These are phyloP conservation scores for Rubus idaeus DNA, from an alignment of 306 rosid genomes.

Conservation along the genomic window DNA sequence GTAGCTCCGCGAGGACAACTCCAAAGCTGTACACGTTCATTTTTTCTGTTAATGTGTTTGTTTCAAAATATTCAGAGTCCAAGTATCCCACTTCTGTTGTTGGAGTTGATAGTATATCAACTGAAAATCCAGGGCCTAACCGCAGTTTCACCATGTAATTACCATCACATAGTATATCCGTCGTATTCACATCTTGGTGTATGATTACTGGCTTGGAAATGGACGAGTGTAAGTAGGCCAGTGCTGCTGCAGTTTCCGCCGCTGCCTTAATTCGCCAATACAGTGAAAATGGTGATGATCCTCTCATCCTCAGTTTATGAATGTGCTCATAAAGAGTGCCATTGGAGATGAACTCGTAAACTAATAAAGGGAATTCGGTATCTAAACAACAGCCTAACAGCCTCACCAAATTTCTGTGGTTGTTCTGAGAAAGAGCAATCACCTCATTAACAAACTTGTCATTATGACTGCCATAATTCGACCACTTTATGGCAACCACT, in stretches of 20 bases:
- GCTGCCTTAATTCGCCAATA: not conserved
- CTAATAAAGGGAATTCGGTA: not conserved
- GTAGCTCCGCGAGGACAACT: slow-evolving; percentile 16
- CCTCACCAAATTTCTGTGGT: slow-evolving; percentile 23
- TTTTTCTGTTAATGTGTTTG: slow-evolving; percentile 2
- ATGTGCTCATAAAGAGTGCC: slow-evolving; percentile 5
- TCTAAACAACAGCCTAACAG: slow-evolving; percentile 22
- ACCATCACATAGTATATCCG: slow-evolving; percentile 6
- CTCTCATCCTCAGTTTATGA: not conserved
- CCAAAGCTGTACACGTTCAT: slow-evolving; percentile 23
- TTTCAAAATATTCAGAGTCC: slow-evolving; percentile 6
- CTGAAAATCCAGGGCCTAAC: no score
- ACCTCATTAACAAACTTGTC: slow-evolving; percentile 15
- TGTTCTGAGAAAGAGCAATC: slow-evolving; percentile 14
- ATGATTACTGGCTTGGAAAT: slow-evolving; percentile 8
- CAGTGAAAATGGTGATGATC: not conserved
- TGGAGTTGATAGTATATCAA: no score
- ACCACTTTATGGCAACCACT: slow-evolving; percentile 13
- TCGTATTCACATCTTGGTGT: slow-evolving; percentile 9
- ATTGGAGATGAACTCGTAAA: not conserved
- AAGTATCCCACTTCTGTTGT: no score
- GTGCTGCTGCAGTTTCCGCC: not conserved
- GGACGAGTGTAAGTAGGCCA: slow-evolving; percentile 7
- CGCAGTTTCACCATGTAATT: slow-evolving; percentile 9
- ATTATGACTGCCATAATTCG: no score